Base-by-base conservation (phyloP, 2,329 filamentous ascomycete genomes). In the Setomelanomma holmii region DNA sequence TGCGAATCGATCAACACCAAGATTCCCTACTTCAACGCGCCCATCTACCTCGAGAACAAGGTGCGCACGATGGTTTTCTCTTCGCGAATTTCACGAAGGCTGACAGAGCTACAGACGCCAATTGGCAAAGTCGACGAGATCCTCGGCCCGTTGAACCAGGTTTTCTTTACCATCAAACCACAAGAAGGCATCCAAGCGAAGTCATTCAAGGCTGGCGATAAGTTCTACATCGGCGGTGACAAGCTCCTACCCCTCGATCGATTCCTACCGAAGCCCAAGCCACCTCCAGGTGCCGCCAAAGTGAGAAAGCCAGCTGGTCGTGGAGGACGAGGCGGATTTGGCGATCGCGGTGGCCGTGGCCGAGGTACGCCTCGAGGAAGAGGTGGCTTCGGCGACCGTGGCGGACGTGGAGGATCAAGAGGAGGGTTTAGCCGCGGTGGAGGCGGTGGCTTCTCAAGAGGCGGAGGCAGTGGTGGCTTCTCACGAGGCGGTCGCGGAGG, bases 31-130 rank as follows among this genome's bases (percentile, higher is more conserved):
- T 99, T 99, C 88, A 98, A 97, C 82, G 95, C 95, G 56, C 92
- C 92, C 65, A 96, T 99, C 77, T 99, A 95, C 81, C 89, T 98
- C 70, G 93, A 98, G 84, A 99, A 98, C 84, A 99, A 98, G 84
- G 89, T 89, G 72, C 40, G 43, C 33, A 36, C 8, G 6, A n/a
- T 24, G 40, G 10, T 3, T 14, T 8, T 4, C 17, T 19, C 11
- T 5, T 3, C 3, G 19, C n/a, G 39, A 7, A 16, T 7, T 48
- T 4, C 16, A 22, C 21, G 17, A 34, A 48, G 41, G 48, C 67
- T 74, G 56, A 75, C 60, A 14, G 24, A 40, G 36, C 27, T 33
- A 56, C 64, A 88, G 89, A 93, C 90, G 40, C 83, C 89, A 57
- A 86, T 99, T 76, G 95, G 95, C 77, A 98, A 98, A 80, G 90